phyloP scores from a whole-genome alignment of 306 rosid genomes.

The Cicer arietinum region DNA sequence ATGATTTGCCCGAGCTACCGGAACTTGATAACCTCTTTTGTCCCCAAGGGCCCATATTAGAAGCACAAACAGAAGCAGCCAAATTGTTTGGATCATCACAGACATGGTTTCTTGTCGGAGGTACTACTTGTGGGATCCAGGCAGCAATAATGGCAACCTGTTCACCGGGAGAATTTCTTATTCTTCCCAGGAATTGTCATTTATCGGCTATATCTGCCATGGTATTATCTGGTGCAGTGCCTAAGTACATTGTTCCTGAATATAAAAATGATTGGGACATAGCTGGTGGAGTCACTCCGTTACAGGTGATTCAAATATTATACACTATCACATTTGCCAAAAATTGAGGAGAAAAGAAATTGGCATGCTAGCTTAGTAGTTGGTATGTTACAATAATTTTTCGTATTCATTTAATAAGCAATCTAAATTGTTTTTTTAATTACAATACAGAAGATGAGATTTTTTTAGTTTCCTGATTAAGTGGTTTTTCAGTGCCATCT shows the following conservation, averaged over 20 bases:
- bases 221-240: constrained; percentile 83
- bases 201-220: constrained; percentile 76
- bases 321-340: constrained; percentile 9
- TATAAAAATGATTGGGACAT: constrained; percentile 74
- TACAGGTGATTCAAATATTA: constrained; percentile 58
- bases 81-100: constrained; percentile 73
- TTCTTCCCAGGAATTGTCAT: constrained; percentile 86
- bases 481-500: not conserved
- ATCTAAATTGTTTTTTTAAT: not conserved
- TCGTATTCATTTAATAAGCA: not conserved
- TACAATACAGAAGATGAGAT: constrained; percentile 12
- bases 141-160: constrained; percentile 88
- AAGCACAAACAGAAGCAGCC: constrained; percentile 84
- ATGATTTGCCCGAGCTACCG: constrained; percentile 82
- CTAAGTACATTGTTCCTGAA: constrained; percentile 80
- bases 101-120: constrained; percentile 97
- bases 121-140: constrained; percentile 91
- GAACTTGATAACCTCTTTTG: constrained; percentile 85
- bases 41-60: constrained; percentile 78
- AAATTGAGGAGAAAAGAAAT: not conserved
- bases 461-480: constrained; percentile 15
- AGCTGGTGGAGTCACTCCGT: constrained; percentile 67
- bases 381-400: constrained; percentile 22
- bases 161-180: constrained; percentile 70
- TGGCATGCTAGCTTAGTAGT: constrained; percentile 11